These are phyloP conservation scores for Suillus variegatus DNA, from an alignment of 768 basidiomycete genomes.

Conservation along the genomic window DNA sequence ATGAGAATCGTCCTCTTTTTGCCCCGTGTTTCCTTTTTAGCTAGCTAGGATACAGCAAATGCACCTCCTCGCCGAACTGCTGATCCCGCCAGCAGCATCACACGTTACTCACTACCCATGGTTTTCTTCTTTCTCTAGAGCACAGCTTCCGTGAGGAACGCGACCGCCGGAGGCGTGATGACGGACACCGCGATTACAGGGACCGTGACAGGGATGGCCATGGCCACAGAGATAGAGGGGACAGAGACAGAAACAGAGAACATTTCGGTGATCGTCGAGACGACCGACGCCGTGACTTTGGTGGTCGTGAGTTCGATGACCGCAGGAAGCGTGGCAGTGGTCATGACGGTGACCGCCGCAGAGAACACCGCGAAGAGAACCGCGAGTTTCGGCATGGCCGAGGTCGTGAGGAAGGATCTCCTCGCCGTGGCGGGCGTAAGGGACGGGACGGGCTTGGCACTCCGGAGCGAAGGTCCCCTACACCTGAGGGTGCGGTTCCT, in stretches of 20 bases:
- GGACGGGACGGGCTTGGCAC: constrained; percentile 55
- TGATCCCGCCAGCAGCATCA: constrained; percentile 40
- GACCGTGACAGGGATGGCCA: constrained; percentile 45
- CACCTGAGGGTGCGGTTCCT: constrained; percentile 80
- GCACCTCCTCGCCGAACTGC: constrained; percentile 43
- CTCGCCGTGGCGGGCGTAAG: constrained; percentile 48
- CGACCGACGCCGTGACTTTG: constrained; percentile 54
- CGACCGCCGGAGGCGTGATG: constrained; percentile 64
- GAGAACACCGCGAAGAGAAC: constrained; percentile 48
- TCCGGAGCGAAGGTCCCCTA: constrained; percentile 84
- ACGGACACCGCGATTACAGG: constrained; percentile 52
- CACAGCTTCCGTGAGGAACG: constrained; percentile 69
- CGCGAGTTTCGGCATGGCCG: constrained; percentile 25
- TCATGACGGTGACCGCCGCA: constrained; percentile 53
- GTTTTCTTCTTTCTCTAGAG: constrained; percentile 49
- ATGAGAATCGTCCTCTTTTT: constrained; percentile 23
- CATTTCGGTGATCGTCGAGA: constrained; percentile 40
- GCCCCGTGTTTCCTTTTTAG: constrained; percentile 58
- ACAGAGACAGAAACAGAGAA: constrained; percentile 37
- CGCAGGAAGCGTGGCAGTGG: constrained; percentile 38
- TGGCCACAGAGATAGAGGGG: constrained; percentile 38
- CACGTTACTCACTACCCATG: constrained; percentile 53
- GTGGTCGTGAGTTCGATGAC: constrained; percentile 50
- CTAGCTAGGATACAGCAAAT: constrained; percentile 56
- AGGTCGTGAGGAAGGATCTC: constrained; percentile 41